These are phyloP conservation scores for Suillus lakei DNA, from an alignment of 768 basidiomycete genomes.

Conservation along the genomic window DNA sequence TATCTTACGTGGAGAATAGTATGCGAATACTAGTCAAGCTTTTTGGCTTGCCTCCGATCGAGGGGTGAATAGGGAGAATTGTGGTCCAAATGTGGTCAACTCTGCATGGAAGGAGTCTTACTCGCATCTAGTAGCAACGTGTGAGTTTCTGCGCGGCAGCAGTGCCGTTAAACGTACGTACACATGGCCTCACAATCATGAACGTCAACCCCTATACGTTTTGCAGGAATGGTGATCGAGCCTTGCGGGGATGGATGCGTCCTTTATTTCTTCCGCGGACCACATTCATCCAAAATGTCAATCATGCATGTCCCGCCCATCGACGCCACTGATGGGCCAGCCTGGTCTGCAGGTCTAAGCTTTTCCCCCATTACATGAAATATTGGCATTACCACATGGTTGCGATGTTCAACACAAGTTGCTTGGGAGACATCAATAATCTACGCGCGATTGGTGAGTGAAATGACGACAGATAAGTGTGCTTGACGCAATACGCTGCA, in stretches of 20 bases:
- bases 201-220: neutral
- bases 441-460: neutral
- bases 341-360: neutral
- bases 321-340: neutral
- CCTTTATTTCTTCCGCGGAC: neutral
- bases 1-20: slow-evolving; percentile 1
- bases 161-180: slow-evolving; percentile 6
- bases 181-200: neutral
- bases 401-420: neutral
- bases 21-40: slow-evolving; percentile 4
- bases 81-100: neutral
- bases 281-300: neutral
- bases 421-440: neutral
- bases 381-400: neutral
- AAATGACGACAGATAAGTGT: neutral
- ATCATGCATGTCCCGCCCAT: no score
- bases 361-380: neutral
- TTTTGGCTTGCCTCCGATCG: slow-evolving; percentile 2
- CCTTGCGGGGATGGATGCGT: neutral
- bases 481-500: neutral
- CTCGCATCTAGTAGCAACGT: neutral
- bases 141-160: neutral
- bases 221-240: neutral
- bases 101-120: neutral
- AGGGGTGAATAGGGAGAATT: neutral